A percentile compares a stretch with the other conserved stretches of the same genome.
phyloP scores from a whole-genome alignment of 345 rosid species.

The Garcia nutans region DNA sequence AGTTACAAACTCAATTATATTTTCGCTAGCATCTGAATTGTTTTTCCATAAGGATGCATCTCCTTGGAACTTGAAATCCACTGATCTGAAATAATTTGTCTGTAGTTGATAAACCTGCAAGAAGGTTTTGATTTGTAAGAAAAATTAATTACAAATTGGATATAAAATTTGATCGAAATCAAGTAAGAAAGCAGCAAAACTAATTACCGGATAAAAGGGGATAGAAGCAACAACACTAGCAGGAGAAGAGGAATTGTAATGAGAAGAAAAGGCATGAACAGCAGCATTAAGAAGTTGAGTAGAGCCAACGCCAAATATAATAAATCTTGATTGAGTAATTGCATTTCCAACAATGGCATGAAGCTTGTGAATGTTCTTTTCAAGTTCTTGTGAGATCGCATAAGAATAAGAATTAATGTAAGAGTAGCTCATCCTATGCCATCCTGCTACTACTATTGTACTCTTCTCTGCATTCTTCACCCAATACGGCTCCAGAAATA shows the following conservation, averaged over 20 bases:
- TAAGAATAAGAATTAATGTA: conserved; percentile 23
- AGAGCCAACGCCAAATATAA: conserved; percentile 62
- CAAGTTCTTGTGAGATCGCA: conserved; percentile 37
- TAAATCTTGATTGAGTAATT: conserved; percentile 41
- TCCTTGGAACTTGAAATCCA: conserved; percentile 45
- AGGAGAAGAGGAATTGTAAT: conserved; percentile 44
- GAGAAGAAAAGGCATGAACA: conserved; percentile 50
- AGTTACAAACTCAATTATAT: conserved; percentile 63
- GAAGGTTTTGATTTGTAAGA: background rate
- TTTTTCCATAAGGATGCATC: conserved; percentile 44
- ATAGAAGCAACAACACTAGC: conserved; percentile 46
- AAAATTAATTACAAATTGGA: too few relatives aligned
- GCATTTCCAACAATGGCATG: conserved; percentile 60
- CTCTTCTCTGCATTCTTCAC: conserved; percentile 43
- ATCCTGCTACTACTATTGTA: conserved; percentile 47
- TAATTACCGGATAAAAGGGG: conserved; percentile 51
- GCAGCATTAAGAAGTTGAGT: conserved; percentile 70
- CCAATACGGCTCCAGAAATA: conserved; percentile 61
- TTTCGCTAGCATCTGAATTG: conserved; percentile 19
- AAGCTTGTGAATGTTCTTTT: conserved; percentile 41
- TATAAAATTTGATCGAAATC: too few relatives aligned
- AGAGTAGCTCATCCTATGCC: conserved; percentile 58
- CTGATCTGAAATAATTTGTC: conserved; percentile 43
- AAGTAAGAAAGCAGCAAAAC: conserved; percentile 8
- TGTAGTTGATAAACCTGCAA: conserved; percentile 43